phyloP scores from a whole-genome alignment of 192 early-diverging fungal genomes.

The Podila minutissima region DNA sequence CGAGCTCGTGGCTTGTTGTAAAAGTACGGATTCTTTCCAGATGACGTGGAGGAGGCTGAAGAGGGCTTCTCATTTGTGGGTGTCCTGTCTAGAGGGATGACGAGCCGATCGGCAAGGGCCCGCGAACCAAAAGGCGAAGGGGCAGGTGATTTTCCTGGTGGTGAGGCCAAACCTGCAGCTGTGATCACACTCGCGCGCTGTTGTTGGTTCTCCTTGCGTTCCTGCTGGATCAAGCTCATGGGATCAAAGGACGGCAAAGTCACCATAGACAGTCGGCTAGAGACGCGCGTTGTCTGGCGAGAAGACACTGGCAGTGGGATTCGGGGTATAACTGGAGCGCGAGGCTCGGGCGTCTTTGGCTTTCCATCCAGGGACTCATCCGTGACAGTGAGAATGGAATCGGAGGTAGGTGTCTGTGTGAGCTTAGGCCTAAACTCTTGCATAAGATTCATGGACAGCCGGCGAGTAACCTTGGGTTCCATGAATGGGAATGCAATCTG shows the following conservation, averaged over 20 bases:
- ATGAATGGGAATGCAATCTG: constrained; percentile 54
- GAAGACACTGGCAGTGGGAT: constrained; percentile 23
- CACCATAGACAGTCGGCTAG: constrained; percentile 39
- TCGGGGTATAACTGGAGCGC: constrained; percentile 18
- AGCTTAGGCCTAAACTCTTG: constrained; percentile 45
- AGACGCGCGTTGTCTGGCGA: constrained; percentile 23
- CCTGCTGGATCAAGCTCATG: constrained; percentile 31
- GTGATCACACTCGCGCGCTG: not conserved
- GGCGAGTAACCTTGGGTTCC: constrained; percentile 55
- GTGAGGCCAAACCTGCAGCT: not conserved
- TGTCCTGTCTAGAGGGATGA: constrained; percentile 40
- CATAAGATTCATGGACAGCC: constrained; percentile 66
- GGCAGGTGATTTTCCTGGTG: constrained; percentile 3
- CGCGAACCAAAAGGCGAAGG: not conserved
- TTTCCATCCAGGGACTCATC: constrained; percentile 28
- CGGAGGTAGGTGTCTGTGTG: constrained; percentile 25
- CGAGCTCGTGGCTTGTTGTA: constrained; percentile 29
- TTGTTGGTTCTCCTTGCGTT: constrained; percentile 14
- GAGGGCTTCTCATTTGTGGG: constrained; percentile 24
- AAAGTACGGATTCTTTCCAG: constrained; percentile 47
- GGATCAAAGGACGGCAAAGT: constrained; percentile 37
- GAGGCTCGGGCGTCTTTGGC: constrained; percentile 8
- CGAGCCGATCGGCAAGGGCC: constrained; percentile 11
- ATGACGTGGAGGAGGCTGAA: constrained; percentile 22
- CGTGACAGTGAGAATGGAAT: constrained; percentile 30